A percentile compares a stretch with the other conserved stretches of the same genome.
These are phyloP conservation scores for Boletus rubroflammeus DNA, from an alignment of 768 basidiomycete genomes.

Conservation along the genomic window DNA sequence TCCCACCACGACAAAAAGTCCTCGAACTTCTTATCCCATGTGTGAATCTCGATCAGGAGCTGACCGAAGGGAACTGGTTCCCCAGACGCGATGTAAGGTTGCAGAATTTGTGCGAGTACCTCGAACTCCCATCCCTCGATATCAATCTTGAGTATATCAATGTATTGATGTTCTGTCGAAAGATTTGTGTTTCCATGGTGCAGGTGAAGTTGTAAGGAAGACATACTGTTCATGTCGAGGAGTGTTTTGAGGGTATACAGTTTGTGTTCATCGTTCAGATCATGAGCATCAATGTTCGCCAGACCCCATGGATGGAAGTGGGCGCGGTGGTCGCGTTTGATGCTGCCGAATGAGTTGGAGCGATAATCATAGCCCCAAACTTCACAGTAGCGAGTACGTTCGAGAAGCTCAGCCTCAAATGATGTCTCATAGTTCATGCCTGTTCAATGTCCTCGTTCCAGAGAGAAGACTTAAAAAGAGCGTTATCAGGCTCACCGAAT, in stretches of 20 bases:
- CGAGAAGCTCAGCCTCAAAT: slow-evolving; percentile 58
- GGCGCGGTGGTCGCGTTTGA: slow-evolving; percentile 34
- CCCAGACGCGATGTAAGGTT: slow-evolving; percentile 34
- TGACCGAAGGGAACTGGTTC: slow-evolving; percentile 46
- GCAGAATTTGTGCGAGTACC: slow-evolving; percentile 38
- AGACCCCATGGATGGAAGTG: slow-evolving; percentile 44
- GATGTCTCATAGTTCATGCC: slow-evolving; percentile 60
- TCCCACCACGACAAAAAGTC: slow-evolving; percentile 45
- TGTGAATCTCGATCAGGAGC: slow-evolving; percentile 45
- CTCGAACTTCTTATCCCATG: slow-evolving; percentile 34
- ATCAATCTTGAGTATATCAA: slow-evolving; percentile 45
- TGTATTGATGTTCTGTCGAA: slow-evolving; percentile 32
- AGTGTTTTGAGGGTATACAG: slow-evolving; percentile 45
- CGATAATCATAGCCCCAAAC: slow-evolving; percentile 61
- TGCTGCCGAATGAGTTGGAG: slow-evolving; percentile 33
- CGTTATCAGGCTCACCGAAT: slow-evolving; percentile 39
- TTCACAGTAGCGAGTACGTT: slow-evolving; percentile 44
- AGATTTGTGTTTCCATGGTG: background rate
- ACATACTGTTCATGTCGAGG: slow-evolving; percentile 41
- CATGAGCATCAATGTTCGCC: slow-evolving; percentile 37
- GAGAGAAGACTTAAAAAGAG: background rate
- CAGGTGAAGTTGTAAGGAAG: background rate
- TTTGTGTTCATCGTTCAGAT: slow-evolving; percentile 30
- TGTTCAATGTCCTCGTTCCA: slow-evolving; percentile 7
- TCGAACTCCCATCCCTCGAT: slow-evolving; percentile 49